Evolutionary conservation across 2,329 filamentous ascomycete species (phyloP).

Genomic region (Fusarium sp.): DNA sequence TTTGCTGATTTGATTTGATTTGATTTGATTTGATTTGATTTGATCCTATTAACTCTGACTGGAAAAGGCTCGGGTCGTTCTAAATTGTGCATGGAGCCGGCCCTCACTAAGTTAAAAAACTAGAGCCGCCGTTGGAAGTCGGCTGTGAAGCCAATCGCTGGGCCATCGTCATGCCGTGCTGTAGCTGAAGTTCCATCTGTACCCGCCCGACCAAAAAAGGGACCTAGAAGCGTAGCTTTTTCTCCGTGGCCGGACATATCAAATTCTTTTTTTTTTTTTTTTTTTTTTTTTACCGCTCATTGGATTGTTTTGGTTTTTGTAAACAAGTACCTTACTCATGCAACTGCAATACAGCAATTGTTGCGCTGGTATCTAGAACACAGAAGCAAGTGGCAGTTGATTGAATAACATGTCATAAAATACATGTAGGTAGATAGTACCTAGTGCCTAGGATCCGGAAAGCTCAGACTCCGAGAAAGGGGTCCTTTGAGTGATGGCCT

Average conservation of each 20-base stretch:
- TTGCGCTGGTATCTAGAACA: not conserved
- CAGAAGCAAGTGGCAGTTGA: conserved; percentile 3
- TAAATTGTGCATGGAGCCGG: not conserved
- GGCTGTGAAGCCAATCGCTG: conserved; percentile 29
- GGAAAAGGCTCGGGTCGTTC: not conserved
- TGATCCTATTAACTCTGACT: not conserved
- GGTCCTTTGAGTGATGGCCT: not conserved
- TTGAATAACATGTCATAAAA: conserved; percentile 2
- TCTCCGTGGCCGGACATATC: not conserved
- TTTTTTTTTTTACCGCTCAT: not conserved
- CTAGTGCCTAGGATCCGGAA: conserved; percentile 1
- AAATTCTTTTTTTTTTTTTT: not conserved
- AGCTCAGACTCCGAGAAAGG: conserved; percentile 20
- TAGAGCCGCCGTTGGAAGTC: conserved; percentile 26
- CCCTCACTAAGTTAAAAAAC: not conserved
- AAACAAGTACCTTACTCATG: not conserved
- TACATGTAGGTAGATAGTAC: not conserved
- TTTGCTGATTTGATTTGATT: not conserved
- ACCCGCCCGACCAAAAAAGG: conserved; percentile 24
- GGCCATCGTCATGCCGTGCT: conserved; percentile 16
- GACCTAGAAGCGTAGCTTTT: not conserved
- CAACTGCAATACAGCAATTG: not conserved
- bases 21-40: not conserved
- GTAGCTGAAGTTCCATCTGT: not conserved
- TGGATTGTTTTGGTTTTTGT: not conserved